phyloP scores from a whole-genome alignment of 768 basidiomycete species.

The Leccinellum albellum region DNA sequence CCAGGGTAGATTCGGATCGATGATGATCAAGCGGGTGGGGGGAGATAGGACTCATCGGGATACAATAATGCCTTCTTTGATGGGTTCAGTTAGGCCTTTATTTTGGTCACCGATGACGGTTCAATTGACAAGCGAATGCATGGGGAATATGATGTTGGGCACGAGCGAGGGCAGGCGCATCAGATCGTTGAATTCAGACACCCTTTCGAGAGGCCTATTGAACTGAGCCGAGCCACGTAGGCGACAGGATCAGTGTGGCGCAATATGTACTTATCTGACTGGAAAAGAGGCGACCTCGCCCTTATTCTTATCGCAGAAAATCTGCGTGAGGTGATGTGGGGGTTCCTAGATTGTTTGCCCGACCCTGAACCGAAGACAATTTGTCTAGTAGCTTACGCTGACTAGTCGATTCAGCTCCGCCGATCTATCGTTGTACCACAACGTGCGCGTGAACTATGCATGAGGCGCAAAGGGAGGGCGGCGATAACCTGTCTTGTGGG shows the following conservation, averaged over 20 bases:
- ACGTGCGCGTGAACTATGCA: neutral
- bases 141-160: no score
- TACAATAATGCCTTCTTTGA: neutral
- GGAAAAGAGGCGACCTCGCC: neutral
- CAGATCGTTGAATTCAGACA: neutral
- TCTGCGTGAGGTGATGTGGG: neutral
- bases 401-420: neutral
- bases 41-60: neutral
- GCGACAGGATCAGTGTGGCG: neutral
- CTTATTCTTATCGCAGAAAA: neutral
- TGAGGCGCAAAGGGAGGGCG: neutral
- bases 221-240: neutral
- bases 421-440: neutral
- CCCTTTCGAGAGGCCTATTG: neutral
- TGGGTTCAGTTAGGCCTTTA: neutral
- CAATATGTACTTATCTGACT: no score
- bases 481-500: neutral
- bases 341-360: neutral
- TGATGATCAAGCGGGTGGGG: neutral
- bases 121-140: neutral
- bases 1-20: neutral
- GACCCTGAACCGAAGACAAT: neutral
- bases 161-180: neutral
- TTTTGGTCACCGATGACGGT: neutral
- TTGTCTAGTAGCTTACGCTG: neutral